A percentile compares a stretch with the other conserved stretches of the same genome.
These are phyloP conservation scores for Elymus sibiricus DNA, from an alignment of 176 grass and related monocot genomes.

Conservation along the genomic window DNA sequence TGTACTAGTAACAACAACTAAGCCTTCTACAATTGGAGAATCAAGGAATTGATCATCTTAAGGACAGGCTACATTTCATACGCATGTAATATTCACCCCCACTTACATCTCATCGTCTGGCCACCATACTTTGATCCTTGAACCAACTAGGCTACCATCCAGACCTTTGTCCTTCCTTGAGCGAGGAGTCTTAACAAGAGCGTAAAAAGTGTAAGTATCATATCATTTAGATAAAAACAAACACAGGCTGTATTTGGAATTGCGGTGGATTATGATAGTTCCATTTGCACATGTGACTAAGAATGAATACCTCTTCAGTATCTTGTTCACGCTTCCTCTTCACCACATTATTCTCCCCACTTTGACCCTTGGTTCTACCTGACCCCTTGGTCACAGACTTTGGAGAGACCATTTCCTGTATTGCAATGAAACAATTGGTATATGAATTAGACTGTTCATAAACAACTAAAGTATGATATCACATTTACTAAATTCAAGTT, in stretches of 20 bases:
- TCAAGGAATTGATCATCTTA: background rate
- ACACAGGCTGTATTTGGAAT: background rate
- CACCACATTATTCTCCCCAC: slow-evolving; percentile 37
- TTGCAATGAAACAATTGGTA: slow-evolving; percentile 24
- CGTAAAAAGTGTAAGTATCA: slow-evolving; percentile 26
- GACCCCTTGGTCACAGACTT: slow-evolving; percentile 42
- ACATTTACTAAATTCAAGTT: slow-evolving; percentile 3
- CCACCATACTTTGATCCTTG: slow-evolving; percentile 97
- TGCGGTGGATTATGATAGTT: background rate
- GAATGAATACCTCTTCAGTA: slow-evolving; percentile 43
- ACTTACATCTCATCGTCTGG: slow-evolving; percentile 88
- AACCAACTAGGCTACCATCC: slow-evolving; percentile 63
- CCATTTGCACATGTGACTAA: background rate
- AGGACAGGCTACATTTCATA: background rate
- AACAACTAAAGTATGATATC: background rate
- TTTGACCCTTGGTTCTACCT: slow-evolving; percentile 47
- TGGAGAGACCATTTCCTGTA: slow-evolving; percentile 59
- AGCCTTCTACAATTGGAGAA: slow-evolving; percentile 6
- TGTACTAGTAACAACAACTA: background rate
- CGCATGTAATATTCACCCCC: background rate
- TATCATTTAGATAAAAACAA: background rate
- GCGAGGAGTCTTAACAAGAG: slow-evolving; percentile 48
- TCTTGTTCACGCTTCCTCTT: slow-evolving; percentile 64
- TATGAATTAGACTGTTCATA: slow-evolving; percentile 9
- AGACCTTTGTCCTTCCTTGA: slow-evolving; percentile 55